These are phyloP conservation scores for Pseudozyma pruni DNA, from an alignment of 1,284 basidiomycete species.

Conservation along the genomic window DNA sequence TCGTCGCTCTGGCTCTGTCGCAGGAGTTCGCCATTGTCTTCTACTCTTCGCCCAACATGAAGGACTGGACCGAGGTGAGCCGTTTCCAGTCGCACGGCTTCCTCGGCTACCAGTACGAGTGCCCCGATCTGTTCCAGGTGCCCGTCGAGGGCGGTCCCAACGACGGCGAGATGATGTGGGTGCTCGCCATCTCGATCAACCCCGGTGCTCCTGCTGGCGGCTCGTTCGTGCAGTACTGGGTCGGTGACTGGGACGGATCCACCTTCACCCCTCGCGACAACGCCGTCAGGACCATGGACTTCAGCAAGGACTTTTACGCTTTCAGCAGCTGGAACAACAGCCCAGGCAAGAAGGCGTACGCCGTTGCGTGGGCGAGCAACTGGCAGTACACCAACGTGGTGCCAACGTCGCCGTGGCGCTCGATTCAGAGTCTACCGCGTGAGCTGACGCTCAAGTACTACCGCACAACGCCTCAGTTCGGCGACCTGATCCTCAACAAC, in stretches of 20 bases:
- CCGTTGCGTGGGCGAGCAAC: constrained; percentile 69
- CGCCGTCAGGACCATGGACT: constrained; percentile 66
- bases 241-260: constrained; percentile 69
- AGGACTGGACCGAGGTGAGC: constrained; percentile 68
- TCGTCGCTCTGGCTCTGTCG: constrained; percentile 69
- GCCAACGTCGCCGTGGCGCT: constrained; percentile 69
- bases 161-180: constrained; percentile 54
- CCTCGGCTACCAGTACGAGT: constrained; percentile 69
- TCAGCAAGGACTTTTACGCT: constrained; percentile 70
- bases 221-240: constrained; percentile 68
- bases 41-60: constrained; percentile 69
- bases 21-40: constrained; percentile 68
- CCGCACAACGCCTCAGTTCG: constrained; percentile 53
- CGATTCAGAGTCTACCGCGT: constrained; percentile 65
- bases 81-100: constrained; percentile 65
- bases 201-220: constrained; percentile 66
- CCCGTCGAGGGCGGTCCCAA: constrained; percentile 63
- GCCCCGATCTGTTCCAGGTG: constrained; percentile 66
- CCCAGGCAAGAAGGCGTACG: constrained; percentile 56
- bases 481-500: constrained; percentile 66
- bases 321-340: constrained; percentile 68
- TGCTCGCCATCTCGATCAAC: constrained; percentile 59
- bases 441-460: constrained; percentile 64
- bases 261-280: constrained; percentile 67
- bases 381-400: constrained; percentile 69